A percentile compares a stretch with the other conserved stretches of the same genome.
These are phyloP conservation scores for Cajanus cajan DNA, from an alignment of 306 rosid genomes.

Conservation along the genomic window DNA sequence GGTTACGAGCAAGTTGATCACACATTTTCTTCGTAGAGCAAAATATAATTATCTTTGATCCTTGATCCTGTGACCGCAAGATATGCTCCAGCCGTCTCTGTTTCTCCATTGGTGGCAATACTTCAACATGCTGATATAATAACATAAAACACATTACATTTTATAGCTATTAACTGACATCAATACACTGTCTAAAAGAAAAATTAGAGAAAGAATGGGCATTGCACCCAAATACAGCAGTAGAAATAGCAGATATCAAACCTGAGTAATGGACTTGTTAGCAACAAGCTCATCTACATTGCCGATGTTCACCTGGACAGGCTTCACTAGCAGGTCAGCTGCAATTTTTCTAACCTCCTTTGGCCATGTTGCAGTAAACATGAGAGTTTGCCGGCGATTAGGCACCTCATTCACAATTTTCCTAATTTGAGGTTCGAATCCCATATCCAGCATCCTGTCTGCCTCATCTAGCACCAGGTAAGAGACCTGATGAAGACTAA, in stretches of 20 bases:
- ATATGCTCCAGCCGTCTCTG: slow-evolving; percentile 83
- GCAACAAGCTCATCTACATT: slow-evolving; percentile 98
- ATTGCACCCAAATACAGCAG: slow-evolving; percentile 8
- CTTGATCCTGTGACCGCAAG: slow-evolving; percentile 90
- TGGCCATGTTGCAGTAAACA: slow-evolving; percentile 99
- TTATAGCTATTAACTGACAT: background rate
- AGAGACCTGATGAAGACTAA: slow-evolving; percentile 86
- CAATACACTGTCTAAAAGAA: background rate
- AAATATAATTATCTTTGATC: slow-evolving; percentile 86
- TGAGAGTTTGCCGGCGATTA: slow-evolving; percentile 89
- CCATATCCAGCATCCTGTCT: slow-evolving; percentile 99
- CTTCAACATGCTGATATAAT: slow-evolving; percentile 74
- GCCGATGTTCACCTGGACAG: slow-evolving; percentile 97
- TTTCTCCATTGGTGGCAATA: slow-evolving; percentile 69
- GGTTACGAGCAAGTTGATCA: slow-evolving; percentile 94
- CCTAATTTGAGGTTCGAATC: slow-evolving; percentile 98
- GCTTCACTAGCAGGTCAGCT: slow-evolving; percentile 86
- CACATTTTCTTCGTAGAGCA: slow-evolving; percentile 99
- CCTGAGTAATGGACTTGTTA: slow-evolving; percentile 96
- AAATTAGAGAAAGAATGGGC: background rate
- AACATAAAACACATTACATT: slow-evolving; percentile 22
- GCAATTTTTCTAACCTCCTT: slow-evolving; percentile 98
- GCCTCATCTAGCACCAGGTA: slow-evolving; percentile 97
- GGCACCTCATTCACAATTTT: slow-evolving; percentile 97
- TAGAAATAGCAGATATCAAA: slow-evolving; percentile 24